phyloP scores from a whole-genome alignment of 345 rosid genomes.

The Lenwebbia sp. region DNA sequence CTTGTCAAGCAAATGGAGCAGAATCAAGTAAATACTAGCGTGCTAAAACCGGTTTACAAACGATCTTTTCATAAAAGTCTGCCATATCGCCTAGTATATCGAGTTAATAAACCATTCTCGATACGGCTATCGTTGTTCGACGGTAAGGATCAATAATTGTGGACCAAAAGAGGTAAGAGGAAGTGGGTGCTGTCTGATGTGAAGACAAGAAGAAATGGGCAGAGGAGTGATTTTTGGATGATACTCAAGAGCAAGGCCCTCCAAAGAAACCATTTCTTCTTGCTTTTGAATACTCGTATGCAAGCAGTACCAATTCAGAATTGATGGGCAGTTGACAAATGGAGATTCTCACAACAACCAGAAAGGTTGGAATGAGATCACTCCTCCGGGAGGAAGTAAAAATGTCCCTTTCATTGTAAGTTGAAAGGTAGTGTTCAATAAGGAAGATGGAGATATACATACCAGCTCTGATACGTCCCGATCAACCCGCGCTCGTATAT shows the following conservation, averaged over 20 bases:
- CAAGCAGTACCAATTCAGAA: background rate
- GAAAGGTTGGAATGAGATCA: background rate
- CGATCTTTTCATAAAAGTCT: background rate
- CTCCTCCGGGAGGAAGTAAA: background rate
- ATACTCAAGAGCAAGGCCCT: background rate
- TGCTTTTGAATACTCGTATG: background rate
- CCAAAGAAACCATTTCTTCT: background rate
- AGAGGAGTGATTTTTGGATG: background rate
- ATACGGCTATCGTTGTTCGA: background rate
- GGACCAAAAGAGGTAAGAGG: background rate
- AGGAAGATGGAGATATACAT: background rate
- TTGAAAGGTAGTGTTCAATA: background rate
- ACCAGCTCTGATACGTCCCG: slow-evolving; percentile 95
- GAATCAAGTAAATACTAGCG: background rate
- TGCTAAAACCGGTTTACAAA: background rate
- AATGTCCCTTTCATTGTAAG: background rate
- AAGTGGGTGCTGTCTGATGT: background rate
- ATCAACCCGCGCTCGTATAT: slow-evolving; percentile 81
- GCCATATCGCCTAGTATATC: background rate
- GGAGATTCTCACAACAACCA: background rate
- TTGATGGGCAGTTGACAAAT: background rate
- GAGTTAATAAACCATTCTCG: background rate
- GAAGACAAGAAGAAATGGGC: background rate
- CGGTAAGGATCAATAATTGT: background rate
- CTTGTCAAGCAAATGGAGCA: background rate